Base-by-base conservation (phyloP, 2,329 filamentous ascomycete species). In the Cercospora sojina region DNA sequence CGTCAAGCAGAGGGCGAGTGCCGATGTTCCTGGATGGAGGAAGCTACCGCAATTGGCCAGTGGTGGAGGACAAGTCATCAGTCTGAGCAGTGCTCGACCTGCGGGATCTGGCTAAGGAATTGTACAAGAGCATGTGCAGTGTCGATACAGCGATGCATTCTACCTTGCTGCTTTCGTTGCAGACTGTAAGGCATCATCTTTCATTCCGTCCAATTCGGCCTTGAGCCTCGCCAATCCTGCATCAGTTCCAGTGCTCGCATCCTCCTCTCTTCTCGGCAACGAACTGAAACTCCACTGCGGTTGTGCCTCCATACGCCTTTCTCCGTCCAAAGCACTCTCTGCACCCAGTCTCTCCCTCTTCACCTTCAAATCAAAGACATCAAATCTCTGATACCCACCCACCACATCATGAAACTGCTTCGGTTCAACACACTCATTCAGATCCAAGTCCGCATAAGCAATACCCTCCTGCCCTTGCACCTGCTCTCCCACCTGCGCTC, bases 1-100 rank as follows among this genome's bases (percentile, higher is more conserved):
- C 0, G 85, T 96, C 16, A 83, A 82, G 55, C 83, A 85, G 35
- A 86, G 86, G 70, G 85, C 87, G 64, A 65, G 83, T 85, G 53
- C 85, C 69, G 83, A 85, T 0, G 88, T 93, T 41, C 89, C 91
- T 0, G 92, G 91, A 0, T 95, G 91, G 91, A 91, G 93, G 8
- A 86, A 84, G 64, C 67, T 43, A 67, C 53, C 71, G 53, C 66
- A 72, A 60, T 58, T 72, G 43, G 68, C 67, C 18, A 60, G 72
- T 64, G 78, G 64, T 10, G 79, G 80, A 27, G 86, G 86, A 4
- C 83, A 84, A 47, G 85, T 89, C 13, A 80, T 89, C 4, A 86
- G 86, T 73, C 74, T 89, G 65, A 82, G 80, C 61, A 84, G 85
- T 4, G 85, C 84, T 23, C 83, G 84, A 69, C 81, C 85, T 13